These are phyloP conservation scores for Boletus semigastroideus DNA, from an alignment of 1,284 basidiomycete genomes.

Conservation along the genomic window DNA sequence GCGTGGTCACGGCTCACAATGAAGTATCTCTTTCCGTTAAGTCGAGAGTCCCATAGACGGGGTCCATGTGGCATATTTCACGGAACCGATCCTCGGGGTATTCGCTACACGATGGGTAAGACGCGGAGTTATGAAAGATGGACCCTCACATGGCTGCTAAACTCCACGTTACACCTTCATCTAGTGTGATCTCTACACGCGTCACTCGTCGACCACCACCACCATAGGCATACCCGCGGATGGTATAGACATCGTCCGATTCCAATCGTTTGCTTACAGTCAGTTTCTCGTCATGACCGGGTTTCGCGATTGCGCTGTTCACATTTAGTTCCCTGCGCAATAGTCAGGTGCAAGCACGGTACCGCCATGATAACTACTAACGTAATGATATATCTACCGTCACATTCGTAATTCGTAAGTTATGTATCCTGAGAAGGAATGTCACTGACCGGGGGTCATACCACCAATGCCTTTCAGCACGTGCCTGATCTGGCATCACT, in stretches of 20 bases:
- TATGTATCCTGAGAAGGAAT: background rate
- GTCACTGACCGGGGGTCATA: constrained; percentile 50
- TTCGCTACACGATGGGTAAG: constrained; percentile 28
- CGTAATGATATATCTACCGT: constrained; percentile 44
- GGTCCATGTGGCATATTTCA: constrained; percentile 19
- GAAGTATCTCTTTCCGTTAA: constrained; percentile 53
- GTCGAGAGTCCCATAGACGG: constrained; percentile 38
- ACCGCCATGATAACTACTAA: constrained; percentile 17
- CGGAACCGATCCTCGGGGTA: constrained; percentile 52
- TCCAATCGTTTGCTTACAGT: constrained; percentile 10
- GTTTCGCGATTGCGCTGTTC: constrained; percentile 60
- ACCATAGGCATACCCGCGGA: constrained; percentile 63
- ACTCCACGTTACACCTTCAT: constrained; percentile 57
- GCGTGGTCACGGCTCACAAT: constrained; percentile 34
- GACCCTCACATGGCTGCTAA: constrained; percentile 43
- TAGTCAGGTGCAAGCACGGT: constrained; percentile 1
- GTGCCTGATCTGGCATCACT: constrained; percentile 55
- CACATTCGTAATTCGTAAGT: constrained; percentile 5
- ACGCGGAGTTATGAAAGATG: constrained; percentile 2
- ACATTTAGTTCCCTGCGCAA: constrained; percentile 55
- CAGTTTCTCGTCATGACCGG: constrained; percentile 56
- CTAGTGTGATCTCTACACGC: constrained; percentile 61
- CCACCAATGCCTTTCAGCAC: constrained; percentile 61
- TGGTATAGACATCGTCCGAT: constrained; percentile 33
- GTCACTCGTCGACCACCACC: constrained; percentile 65